Conservation (phyloP, 2,329 filamentous ascomycete genomes). For the Fusarium sp. region DNA sequence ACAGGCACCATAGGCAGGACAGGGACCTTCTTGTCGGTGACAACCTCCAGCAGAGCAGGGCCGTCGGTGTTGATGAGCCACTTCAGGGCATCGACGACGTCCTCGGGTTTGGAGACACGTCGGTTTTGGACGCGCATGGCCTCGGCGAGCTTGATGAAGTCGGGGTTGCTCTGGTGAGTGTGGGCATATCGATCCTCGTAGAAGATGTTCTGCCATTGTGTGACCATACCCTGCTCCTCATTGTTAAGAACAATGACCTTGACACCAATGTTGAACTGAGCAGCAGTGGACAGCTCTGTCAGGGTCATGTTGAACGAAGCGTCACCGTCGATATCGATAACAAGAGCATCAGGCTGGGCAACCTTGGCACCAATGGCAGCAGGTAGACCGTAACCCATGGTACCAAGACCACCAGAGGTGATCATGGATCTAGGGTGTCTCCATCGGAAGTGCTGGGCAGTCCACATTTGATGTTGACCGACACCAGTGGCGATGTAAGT, state of each 20-base stretch:
- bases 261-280: conserved; percentile 95
- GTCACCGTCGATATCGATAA: conserved; percentile 96
- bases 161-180: conserved; percentile 94
- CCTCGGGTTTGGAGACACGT: conserved; percentile 76
- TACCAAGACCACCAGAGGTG: conserved; percentile 88
- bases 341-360: conserved; percentile 76
- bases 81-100: conserved; percentile 79
- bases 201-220: conserved; percentile 97
- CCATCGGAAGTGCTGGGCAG: conserved; percentile 97
- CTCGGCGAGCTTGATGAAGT: conserved; percentile 92
- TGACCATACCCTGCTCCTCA: conserved; percentile 98
- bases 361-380: conserved; percentile 97
- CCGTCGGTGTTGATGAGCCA: conserved; percentile 92
- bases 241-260: conserved; percentile 96
- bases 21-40: conserved; percentile 90
- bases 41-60: conserved; percentile 91
- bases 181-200: conserved; percentile 94
- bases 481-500: conserved; percentile 94
- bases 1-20: conserved; percentile 98
- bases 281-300: conserved; percentile 90
- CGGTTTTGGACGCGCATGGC: conserved; percentile 87
- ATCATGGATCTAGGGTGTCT: conserved; percentile 91
- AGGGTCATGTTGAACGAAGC: conserved; percentile 99
- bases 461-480: conserved; percentile 99
- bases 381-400: conserved; percentile 93